Base-by-base conservation (phyloP, 768 basidiomycete genomes). In the Rickenella mellea region DNA sequence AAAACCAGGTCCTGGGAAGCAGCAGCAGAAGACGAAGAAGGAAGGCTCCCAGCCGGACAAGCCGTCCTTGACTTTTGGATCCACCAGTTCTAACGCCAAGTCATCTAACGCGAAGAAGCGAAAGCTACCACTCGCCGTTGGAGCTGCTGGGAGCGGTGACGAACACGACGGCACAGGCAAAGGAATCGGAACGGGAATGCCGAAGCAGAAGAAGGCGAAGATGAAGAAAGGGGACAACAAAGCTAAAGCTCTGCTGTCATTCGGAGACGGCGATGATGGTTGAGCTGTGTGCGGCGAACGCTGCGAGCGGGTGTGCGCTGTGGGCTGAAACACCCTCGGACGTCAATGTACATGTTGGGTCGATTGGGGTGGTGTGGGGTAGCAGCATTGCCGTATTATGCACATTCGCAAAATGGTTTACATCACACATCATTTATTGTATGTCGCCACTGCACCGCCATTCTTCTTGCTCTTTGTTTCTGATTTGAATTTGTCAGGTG, bases 171-270 rank as follows among this genome's bases (percentile, higher is more conserved):
- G 46, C 14, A 42, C 42, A 37, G 42, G 30, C 5, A 21, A 30
- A 20, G 12, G 24, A 36, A 20, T 24, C 22, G 19, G 15, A 33
- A 30, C 15, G 15, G 24, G 20, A 30, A 30, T 31, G 22, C 37
- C 14, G 26, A 38, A 17, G 43, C 27, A 22, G 6, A 56, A 57
- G 37, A 56, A 52, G 26, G 57, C 52, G 1, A 49, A 63, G 9
- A 76, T 72, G 55, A 76, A 76, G 68, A 83, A 80, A 50, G 39
- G 63, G 3, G 83, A 79, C 61, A 68, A 63, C 44, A 52, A 46
- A 31, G 58, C 59, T 42, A 71, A 68, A 53, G 59, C 62, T 32
- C 51, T 68, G 4, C 45, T 64, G 38, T 65, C 64, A 1, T 64
- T 64, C 27, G 59, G 47, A 37, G 60, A 64, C 42, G 60, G 33